Conservation (phyloP, 345 rosid genomes). For the Passiflora organensis region DNA sequence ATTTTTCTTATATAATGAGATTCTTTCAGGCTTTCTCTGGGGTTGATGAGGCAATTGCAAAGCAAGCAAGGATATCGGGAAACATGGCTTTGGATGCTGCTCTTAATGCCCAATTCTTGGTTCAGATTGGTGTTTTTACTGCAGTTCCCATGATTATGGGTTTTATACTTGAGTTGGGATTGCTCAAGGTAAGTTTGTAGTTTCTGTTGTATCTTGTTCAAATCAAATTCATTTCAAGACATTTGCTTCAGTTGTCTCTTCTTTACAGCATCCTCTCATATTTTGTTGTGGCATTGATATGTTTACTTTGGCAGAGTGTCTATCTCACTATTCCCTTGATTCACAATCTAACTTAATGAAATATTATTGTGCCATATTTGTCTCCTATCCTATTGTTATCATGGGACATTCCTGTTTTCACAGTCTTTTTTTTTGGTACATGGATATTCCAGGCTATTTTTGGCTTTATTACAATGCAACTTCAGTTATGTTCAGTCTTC, state of each 20-base stretch:
- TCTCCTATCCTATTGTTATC: no score
- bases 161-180: constrained; percentile 87
- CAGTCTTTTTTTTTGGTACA: not conserved
- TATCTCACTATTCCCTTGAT: no score
- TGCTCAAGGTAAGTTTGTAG: constrained; percentile 65
- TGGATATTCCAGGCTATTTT: constrained; percentile 76
- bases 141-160: constrained; percentile 99
- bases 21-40: constrained; percentile 90
- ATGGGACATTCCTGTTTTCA: not conserved
- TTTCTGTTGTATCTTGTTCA: constrained; percentile 4
- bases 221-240: not conserved
- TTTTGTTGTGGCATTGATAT: not conserved
- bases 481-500: constrained; percentile 95
- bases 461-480: constrained; percentile 95
- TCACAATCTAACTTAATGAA: no score
- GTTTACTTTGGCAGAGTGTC: not conserved
- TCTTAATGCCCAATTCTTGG: constrained; percentile 90
- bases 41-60: constrained; percentile 58
- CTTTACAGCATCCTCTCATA: not conserved
- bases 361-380: no score
- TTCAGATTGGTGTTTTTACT: constrained; percentile 95
- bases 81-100: constrained; percentile 90
- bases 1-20: no score
- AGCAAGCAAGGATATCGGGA: constrained; percentile 47
- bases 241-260: not conserved